Evolutionary conservation across 768 basidiomycete genomes (phyloP), one percentile per base, ranked within the genome.

Genomic region (Mycena vitilis): DNA sequence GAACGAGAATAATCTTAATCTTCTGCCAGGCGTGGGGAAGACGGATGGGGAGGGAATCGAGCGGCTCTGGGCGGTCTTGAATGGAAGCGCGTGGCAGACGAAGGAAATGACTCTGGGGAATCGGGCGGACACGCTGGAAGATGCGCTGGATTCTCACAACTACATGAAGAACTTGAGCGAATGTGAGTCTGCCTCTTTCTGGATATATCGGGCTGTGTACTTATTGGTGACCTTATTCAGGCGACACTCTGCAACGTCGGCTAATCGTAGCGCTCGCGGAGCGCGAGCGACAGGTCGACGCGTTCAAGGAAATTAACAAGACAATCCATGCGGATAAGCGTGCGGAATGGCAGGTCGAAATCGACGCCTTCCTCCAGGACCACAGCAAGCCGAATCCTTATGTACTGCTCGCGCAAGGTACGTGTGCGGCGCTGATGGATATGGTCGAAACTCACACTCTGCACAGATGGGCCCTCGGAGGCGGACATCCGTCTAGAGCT

Each of bases 21-120:
- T 47, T 18, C 22, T 70, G 13, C 25, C 49, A 15, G 70, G 74
- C 15, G 58, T 64, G 8, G 71, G 69, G 2, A 61, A 40, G 23
- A 63, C 51, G 1, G 67, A 72, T 45, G 70, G 67, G 8, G 63
- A 68, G 55, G 69, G 48, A 0, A 25, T 66, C 0, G 81, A 83
- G 48, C 65, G 73, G 0, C 62, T 60, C 0, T 82, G 81, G 82
- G 48, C 78, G 0, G 60, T 45, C 0, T 42, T 76, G 2, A 81
- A 82, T 49, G 48, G 64, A 0, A 59, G 60, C 0, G 68, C 76
- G 0, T 66, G 64, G 6, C 75, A 73, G 16, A 45, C 44, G 6
- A 45, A 45, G 44, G 44, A 45, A 3, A 45, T 45, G 44, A 18
- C 15, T 2, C 2, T 20, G 15, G 44, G 44, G 11, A 45, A 45